A percentile compares a stretch with the other conserved stretches of the same genome.
phyloP scores from a whole-genome alignment of 768 basidiomycete genomes.

The Tubosaeta sp. region DNA sequence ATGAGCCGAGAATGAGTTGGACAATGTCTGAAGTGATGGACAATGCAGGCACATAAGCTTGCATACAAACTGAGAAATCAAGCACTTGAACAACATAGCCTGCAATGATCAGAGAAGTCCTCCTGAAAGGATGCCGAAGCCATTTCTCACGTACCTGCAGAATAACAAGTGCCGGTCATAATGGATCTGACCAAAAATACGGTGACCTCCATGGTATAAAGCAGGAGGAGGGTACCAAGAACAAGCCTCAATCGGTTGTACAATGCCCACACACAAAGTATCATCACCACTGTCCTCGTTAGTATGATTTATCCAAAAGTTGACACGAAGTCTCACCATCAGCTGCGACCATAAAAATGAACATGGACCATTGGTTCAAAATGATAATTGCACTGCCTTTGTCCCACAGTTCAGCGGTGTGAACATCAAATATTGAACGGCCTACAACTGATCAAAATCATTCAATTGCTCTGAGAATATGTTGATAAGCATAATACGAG shows the following conservation, averaged over 20 bases:
- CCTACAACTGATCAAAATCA: constrained; percentile 7
- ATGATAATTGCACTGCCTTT: background rate
- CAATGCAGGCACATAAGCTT: no score
- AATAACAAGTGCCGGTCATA: no score
- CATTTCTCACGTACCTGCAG: background rate
- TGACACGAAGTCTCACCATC: background rate
- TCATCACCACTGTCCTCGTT: background rate
- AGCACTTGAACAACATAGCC: background rate
- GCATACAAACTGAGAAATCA: background rate
- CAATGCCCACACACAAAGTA: background rate
- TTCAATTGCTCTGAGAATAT: no score
- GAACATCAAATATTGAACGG: background rate
- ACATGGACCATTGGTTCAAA: background rate
- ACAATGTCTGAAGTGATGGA: background rate
- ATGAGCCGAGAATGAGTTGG: background rate
- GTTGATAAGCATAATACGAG: no score
- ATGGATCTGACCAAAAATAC: background rate
- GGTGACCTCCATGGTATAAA: background rate
- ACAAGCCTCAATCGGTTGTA: background rate
- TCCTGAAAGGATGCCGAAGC: background rate
- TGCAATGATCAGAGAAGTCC: background rate
- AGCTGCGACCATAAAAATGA: background rate
- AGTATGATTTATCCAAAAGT: background rate
- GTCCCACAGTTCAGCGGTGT: background rate
- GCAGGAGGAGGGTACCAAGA: background rate